phyloP scores from a whole-genome alignment of 345 rosid genomes.

The Aethionema arabicum region DNA sequence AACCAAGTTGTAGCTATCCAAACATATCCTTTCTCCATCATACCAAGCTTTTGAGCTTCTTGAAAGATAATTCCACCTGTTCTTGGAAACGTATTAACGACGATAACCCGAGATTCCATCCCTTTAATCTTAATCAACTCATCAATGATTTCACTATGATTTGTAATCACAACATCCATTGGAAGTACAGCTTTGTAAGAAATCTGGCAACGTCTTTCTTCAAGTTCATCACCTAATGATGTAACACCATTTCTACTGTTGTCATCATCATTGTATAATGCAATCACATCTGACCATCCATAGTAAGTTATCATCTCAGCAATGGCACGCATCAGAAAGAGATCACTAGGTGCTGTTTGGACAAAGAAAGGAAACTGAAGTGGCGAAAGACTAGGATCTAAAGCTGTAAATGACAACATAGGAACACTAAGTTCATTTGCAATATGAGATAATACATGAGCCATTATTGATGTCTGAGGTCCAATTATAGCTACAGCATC shows the following conservation, averaged over 20 bases:
- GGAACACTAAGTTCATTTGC: slow-evolving; percentile 83
- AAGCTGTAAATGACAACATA: slow-evolving; percentile 73
- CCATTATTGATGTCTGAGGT: slow-evolving; percentile 77
- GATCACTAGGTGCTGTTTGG: slow-evolving; percentile 88
- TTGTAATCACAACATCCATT: slow-evolving; percentile 47
- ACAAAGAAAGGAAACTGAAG: slow-evolving; percentile 90
- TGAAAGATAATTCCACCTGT: slow-evolving; percentile 64
- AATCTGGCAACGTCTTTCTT: slow-evolving; percentile 64
- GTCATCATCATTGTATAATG: slow-evolving; percentile 75
- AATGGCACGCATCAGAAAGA: slow-evolving; percentile 76
- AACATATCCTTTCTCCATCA: slow-evolving; percentile 77
- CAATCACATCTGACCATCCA: slow-evolving; percentile 69
- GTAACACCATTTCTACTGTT: slow-evolving; percentile 70
- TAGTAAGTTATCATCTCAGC: slow-evolving; percentile 70
- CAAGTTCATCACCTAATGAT: slow-evolving; percentile 62
- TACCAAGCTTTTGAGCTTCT: slow-evolving; percentile 72
- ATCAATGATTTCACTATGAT: slow-evolving; percentile 41
- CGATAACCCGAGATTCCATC: slow-evolving; percentile 79
- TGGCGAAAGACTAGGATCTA: slow-evolving; percentile 74
- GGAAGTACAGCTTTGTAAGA: slow-evolving; percentile 74
- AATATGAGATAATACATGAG: slow-evolving; percentile 79
- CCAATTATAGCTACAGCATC: slow-evolving; percentile 89
- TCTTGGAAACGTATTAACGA: slow-evolving; percentile 52
- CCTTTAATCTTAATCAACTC: slow-evolving; percentile 55
- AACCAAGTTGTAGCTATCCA: slow-evolving; percentile 91